These are phyloP conservation scores for Ilyonectria sp. DNA, from an alignment of 2,329 filamentous ascomycete species.

Conservation along the genomic window DNA sequence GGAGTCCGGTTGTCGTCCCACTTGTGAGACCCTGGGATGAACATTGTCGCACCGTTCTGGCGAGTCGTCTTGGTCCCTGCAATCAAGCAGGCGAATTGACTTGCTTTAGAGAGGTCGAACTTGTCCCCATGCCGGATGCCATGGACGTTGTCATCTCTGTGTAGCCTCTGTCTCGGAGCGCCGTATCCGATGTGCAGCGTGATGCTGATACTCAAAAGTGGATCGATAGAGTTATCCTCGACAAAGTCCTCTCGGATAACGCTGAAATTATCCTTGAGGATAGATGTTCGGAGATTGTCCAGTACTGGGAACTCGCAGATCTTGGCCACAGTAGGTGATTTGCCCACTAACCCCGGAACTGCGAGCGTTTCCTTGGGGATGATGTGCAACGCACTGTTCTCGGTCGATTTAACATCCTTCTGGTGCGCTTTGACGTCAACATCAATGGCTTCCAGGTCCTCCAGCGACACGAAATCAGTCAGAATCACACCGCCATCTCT, in stretches of 20 bases:
- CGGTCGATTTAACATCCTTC: not conserved
- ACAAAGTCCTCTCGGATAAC: slow-evolving; percentile 4
- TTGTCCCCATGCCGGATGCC: not conserved
- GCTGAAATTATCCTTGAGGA: not conserved
- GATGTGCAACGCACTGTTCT: slow-evolving; percentile 5
- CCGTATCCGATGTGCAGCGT: not conserved
- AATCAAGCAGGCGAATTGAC: slow-evolving; percentile 1
- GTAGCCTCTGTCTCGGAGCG: slow-evolving; percentile 1
- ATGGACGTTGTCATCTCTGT: slow-evolving; percentile 3
- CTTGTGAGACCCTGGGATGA: slow-evolving; percentile 3
- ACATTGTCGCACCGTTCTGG: not conserved
- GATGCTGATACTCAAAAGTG: slow-evolving; percentile 3
- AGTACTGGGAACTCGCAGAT: not conserved
- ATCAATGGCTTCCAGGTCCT: not conserved
- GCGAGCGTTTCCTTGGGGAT: not conserved
- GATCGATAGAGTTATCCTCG: not conserved
- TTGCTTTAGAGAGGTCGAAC: not conserved
- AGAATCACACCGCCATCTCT: slow-evolving; percentile 5
- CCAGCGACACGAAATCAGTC: not conserved
- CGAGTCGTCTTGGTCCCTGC: not conserved
- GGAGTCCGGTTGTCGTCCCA: not conserved
- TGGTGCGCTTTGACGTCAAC: not conserved
- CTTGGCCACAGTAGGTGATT: not conserved
- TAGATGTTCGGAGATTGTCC: not conserved
- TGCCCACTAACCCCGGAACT: not conserved